Base-by-base conservation (phyloP, 2,329 filamentous ascomycete species). In the Fusarium bactridioides region DNA sequence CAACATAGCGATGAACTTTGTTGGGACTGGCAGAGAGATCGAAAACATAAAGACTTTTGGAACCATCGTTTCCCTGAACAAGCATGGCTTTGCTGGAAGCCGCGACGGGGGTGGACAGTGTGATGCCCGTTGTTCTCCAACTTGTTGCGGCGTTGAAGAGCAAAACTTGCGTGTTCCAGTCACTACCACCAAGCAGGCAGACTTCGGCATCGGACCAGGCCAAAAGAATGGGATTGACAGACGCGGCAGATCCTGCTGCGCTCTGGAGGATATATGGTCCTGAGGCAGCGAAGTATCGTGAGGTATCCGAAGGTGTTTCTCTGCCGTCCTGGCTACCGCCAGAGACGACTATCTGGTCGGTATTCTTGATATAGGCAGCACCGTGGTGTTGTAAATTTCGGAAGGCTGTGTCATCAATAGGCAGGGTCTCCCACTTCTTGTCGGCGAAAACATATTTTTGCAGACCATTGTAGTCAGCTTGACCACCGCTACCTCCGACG, bases 11-110 rank as follows among this genome's bases (percentile, higher is more conserved):
- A 37, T 88, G 89, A 47, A 97, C 93, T 11, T 84, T 82, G 78
- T 97, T 97, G 7, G 95, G 95, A 0, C 91, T 90, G 15, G 86
- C 85, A 19, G 87, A 87, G 82, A 94, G 88, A 78, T 97, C 90
- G 75, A 96, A 97, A 16, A 91, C 90, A 75, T 94, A 90, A 23
- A 98, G 84, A 43, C 91, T 89, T 78, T 93, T 95, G 81, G 92
- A 95, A 33, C 88, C 90, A 79, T 97, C 94, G 45, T 90, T 87
- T 27, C 92, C 93, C 18, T 85, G 84, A n/a, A 97, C 82, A 8
- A 97, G 77, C 1, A 90, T 85, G 31, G 89, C 89, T 77, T 91
- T 89, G 53, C 91, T 79, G 3, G 80, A 85, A 5, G 86, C 83
- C 5, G 86, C 89, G 21, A 87, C 81, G 3, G 90, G 89, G 19